A percentile compares a stretch with the other conserved stretches of the same genome.
Conservation (phyloP, 306 rosid genomes). For the Citrullus mucosospermus region DNA sequence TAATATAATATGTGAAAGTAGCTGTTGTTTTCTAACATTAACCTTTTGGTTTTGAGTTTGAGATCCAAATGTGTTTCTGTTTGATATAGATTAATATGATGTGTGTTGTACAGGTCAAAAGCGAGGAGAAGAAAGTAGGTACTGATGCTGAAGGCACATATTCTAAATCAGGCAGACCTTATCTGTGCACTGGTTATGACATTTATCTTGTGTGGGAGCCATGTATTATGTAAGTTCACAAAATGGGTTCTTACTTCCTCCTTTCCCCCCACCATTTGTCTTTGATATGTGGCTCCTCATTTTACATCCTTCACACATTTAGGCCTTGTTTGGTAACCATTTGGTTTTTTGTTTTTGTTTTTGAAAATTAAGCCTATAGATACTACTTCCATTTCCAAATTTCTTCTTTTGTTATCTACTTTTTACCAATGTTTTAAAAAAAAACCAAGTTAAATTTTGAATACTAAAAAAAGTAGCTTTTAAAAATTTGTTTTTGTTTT, state of each 20-base stretch:
- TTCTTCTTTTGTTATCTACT: too few species aligned
- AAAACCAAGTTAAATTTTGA: too few species aligned
- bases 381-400: too few species aligned
- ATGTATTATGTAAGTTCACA: slow-evolving; percentile 64
- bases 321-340: too few species aligned
- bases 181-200: slow-evolving; percentile 87
- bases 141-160: slow-evolving; percentile 13
- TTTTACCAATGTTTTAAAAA: too few species aligned
- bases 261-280: neutral
- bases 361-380: too few species aligned
- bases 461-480: too few species aligned
- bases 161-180: slow-evolving; percentile 40
- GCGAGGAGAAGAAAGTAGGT: slow-evolving; percentile 25
- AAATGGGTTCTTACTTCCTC: neutral
- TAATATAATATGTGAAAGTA: too few species aligned
- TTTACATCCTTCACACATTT: neutral
- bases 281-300: neutral
- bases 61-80: neutral
- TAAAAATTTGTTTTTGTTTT: too few species aligned
- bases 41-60: too few species aligned
- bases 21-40: too few species aligned
- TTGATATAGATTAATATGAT: neutral
- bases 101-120: slow-evolving; percentile 39
- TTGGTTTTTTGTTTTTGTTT: too few species aligned
- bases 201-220: slow-evolving; percentile 96